Evolutionary conservation across 768 basidiomycete species (phyloP), one percentile per base, ranked within the genome.

Genomic region (Macrolepiota fuliginosa): DNA sequence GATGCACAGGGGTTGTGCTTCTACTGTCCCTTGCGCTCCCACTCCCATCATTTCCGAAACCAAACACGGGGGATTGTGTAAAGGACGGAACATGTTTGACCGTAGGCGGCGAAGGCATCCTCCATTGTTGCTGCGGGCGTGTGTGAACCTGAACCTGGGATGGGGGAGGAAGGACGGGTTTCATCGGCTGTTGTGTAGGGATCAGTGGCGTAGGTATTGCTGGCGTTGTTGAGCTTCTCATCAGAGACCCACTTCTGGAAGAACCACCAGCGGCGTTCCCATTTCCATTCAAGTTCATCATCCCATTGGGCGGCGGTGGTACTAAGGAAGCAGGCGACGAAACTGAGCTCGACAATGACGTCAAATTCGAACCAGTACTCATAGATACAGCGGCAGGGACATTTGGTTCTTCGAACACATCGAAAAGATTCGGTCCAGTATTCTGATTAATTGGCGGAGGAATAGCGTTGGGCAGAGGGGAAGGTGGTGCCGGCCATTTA

Each of bases 401-500:
- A 22, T 25, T 29, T 11, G 52, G 12, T 32, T 62, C 56, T 7
- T 39, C 54, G 5, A 52, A 36, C n/a, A 54, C 27, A 53, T 62
- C 57, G 9, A 61, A 54, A 45, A 61, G 32, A 22, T 61, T 50
- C 22, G 35, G 37, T 35, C 22, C 46, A 49, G 35, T 29, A 24
- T 19, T 25, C 29, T 22, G 25, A 42, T 27, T 59, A 19, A 36
- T 63, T 10, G 71, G 70, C 17, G 70, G 69, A 24, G 71, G 68
- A n/a, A 68, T 61, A 3, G 63, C 56, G 25, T 62, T 59, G 19
- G 72, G 77, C 15, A 71, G 58, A 3, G 69, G 72, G 25, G 68
- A 67, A 7, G 67, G 67, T 24, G 67, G 82, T 37, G 75, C 75
- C 9, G 79, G 77, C 81, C 80, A 83, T 27, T 72, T 73, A n/a